phyloP scores from a whole-genome alignment of 2,329 filamentous ascomycete species.

The Monilinia vaccinii-corymbosi region DNA sequence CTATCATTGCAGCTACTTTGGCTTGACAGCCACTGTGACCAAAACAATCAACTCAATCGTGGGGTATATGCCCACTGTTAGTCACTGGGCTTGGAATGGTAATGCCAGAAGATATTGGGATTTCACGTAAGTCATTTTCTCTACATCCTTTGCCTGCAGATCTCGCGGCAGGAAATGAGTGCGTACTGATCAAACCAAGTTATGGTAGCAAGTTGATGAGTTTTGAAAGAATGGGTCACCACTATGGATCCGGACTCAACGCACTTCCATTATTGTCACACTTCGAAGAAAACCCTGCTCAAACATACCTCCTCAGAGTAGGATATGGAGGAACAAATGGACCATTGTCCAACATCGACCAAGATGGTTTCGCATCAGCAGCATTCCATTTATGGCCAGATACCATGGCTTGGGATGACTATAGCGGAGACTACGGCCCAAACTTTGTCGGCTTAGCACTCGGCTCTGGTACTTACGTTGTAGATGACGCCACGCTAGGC shows the following conservation, averaged over 20 bases:
- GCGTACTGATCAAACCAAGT: neutral
- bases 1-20: conserved; percentile 35
- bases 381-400: conserved; percentile 50
- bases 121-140: conserved; percentile 33
- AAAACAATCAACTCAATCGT: conserved; percentile 48
- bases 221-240: conserved; percentile 45
- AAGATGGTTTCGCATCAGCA: conserved; percentile 44
- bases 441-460: conserved; percentile 44
- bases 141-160: neutral
- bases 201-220: conserved; percentile 30
- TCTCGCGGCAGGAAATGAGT: neutral
- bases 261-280: conserved; percentile 43
- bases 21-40: conserved; percentile 34
- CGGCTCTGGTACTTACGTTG: conserved; percentile 42
- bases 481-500: conserved; percentile 36
- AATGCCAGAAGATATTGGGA: conserved; percentile 40
- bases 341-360: conserved; percentile 45
- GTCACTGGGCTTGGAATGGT: conserved; percentile 55
- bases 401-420: conserved; percentile 46
- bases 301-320: conserved; percentile 42
- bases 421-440: conserved; percentile 48
- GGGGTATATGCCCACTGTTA: conserved; percentile 47
- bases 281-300: conserved; percentile 38
- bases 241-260: conserved; percentile 52
- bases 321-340: conserved; percentile 46